Evolutionary conservation across 176 grass and related monocot species (phyloP).

Genomic region (Otatea glauca): DNA sequence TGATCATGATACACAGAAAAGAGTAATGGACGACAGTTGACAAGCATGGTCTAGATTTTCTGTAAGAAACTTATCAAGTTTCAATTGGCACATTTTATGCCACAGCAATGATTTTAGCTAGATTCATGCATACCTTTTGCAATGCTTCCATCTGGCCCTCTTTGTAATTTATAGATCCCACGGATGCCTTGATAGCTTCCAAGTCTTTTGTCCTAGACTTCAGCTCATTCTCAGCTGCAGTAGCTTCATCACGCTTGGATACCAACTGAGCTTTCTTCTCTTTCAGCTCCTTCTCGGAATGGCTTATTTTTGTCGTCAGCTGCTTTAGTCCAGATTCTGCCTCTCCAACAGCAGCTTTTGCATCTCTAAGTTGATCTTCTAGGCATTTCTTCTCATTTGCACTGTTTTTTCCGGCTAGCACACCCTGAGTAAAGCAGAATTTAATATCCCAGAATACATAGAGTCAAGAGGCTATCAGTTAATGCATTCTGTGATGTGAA

Average conservation of each 20-base stretch:
- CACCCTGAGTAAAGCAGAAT: slow-evolving; percentile 62
- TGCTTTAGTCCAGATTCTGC: slow-evolving; percentile 81
- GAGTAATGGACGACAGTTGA: slow-evolving; percentile 30
- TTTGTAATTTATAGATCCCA: slow-evolving; percentile 70
- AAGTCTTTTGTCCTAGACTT: slow-evolving; percentile 73
- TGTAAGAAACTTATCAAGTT: neutral
- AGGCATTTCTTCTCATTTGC: slow-evolving; percentile 92
- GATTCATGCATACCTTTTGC: slow-evolving; percentile 65
- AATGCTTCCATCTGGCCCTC: slow-evolving; percentile 88
- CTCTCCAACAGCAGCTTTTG: slow-evolving; percentile 91
- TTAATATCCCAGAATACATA: slow-evolving; percentile 29
- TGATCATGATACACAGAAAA: slow-evolving; percentile 5
- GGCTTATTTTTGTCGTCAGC: slow-evolving; percentile 75
- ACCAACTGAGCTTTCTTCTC: slow-evolving; percentile 77
- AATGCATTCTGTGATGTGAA: slow-evolving; percentile 24
- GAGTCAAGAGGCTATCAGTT: slow-evolving; percentile 16
- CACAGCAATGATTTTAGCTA: neutral
- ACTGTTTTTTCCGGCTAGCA: slow-evolving; percentile 90
- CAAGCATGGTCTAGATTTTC: neutral
- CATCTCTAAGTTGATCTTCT: slow-evolving; percentile 98
- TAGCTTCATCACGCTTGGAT: slow-evolving; percentile 86
- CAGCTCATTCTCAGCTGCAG: slow-evolving; percentile 76
- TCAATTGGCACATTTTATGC: slow-evolving; percentile 14
- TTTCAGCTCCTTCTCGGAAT: slow-evolving; percentile 85
- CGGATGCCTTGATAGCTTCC: slow-evolving; percentile 68